These are phyloP conservation scores for Solanum microdontum DNA, from an alignment of 257 asterid species.

Conservation along the genomic window DNA sequence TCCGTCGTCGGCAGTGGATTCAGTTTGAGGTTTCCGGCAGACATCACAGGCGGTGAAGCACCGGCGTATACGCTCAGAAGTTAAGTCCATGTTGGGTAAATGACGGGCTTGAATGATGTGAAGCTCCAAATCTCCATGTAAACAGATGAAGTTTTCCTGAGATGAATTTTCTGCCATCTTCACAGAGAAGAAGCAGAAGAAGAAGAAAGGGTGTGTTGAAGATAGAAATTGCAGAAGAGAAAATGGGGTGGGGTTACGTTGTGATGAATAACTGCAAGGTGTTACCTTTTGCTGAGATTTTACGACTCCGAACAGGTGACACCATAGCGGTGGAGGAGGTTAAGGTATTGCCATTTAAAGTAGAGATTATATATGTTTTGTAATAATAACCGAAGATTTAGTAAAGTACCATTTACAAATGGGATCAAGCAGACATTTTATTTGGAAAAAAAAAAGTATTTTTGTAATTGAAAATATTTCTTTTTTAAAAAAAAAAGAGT, in stretches of 20 bases:
- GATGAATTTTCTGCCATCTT: conserved; percentile 30
- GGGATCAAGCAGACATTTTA: neutral
- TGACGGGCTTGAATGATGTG: conserved; percentile 51
- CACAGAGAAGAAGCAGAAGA: neutral
- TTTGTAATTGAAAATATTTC: neutral
- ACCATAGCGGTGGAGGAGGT: neutral
- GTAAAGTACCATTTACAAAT: no score
- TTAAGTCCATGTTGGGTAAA: conserved; percentile 80
- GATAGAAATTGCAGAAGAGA: neutral
- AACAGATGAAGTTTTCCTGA: conserved; percentile 10
- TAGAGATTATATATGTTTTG: no score
- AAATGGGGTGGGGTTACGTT: neutral
- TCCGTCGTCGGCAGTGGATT: conserved; percentile 3
- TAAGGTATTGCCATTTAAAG: neutral
- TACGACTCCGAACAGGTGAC: neutral
- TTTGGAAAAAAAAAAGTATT: neutral
- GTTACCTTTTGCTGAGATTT: neutral
- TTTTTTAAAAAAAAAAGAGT: neutral
- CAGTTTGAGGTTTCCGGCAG: conserved; percentile 17
- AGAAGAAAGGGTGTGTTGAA: neutral
- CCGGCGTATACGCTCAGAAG: conserved; percentile 56
- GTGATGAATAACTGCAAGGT: neutral
- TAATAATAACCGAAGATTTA: no score
- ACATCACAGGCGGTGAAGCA: conserved; percentile 46
- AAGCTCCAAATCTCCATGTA: conserved; percentile 78